Percentiles rank a stretch among this genome's conserved stretches.
Evolutionary conservation across 225 moss, liverwort and hornwort genomes (phyloP).

Genomic region (Lunularia cruciata): DNA sequence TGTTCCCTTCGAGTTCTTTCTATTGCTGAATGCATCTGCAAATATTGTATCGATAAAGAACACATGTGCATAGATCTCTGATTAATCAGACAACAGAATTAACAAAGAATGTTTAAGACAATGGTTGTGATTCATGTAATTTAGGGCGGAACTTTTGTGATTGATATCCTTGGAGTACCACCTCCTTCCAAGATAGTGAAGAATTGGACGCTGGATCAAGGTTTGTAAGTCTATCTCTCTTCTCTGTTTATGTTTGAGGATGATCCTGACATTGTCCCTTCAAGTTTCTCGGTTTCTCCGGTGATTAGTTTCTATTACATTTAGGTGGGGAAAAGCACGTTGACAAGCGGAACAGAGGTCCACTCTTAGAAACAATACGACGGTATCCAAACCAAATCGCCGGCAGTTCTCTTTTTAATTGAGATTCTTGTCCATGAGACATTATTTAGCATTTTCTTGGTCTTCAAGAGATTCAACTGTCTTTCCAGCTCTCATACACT

Average conservation of each 20-base stretch:
- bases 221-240: conserved; percentile 33
- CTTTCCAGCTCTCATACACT: too few relatives aligned
- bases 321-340: too few relatives aligned
- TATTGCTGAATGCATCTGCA: too few relatives aligned
- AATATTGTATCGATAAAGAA: too few relatives aligned
- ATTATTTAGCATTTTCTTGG: neutral
- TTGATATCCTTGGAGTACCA: conserved; percentile 84
- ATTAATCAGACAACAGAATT: too few relatives aligned
- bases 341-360: too few relatives aligned
- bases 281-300: too few relatives aligned
- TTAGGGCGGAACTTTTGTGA: conserved; percentile 91
- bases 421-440: neutral
- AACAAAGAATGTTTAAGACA: neutral
- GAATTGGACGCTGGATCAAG: conserved; percentile 82
- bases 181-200: conserved; percentile 67
- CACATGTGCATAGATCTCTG: too few relatives aligned
- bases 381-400: neutral
- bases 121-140: neutral
- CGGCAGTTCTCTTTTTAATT: neutral
- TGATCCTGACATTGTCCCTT: too few relatives aligned
- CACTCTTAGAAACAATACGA: too few relatives aligned
- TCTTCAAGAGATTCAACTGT: too few relatives aligned
- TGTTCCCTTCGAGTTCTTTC: neutral
- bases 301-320: too few relatives aligned
- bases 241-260: neutral